Percentiles rank a stretch among this genome's conserved stretches.
phyloP scores from a whole-genome alignment of 345 rosid genomes.

The Bruguiera sexangula region DNA sequence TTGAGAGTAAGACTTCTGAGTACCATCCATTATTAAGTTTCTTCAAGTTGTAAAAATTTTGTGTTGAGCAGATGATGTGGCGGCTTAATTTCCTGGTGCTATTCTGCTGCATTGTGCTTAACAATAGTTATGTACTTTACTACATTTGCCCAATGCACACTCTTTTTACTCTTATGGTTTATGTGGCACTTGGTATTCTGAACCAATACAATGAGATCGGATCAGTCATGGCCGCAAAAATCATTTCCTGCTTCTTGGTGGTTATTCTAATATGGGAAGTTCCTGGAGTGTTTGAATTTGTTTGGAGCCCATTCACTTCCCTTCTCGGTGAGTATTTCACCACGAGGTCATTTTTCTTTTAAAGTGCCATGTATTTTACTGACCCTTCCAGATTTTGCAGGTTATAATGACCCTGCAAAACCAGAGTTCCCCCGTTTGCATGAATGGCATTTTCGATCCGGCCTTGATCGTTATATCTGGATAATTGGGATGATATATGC shows the following conservation, averaged over 20 bases:
- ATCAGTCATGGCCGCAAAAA: slow-evolving; percentile 68
- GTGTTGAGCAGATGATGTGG: slow-evolving; percentile 94
- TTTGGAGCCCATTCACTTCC: slow-evolving; percentile 92
- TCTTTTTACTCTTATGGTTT: slow-evolving; percentile 97
- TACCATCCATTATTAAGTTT: slow-evolving; percentile 16
- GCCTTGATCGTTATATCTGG: slow-evolving; percentile 99
- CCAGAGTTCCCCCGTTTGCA: slow-evolving; percentile 65
- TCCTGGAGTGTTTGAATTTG: slow-evolving; percentile 85
- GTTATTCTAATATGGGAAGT: slow-evolving; percentile 89
- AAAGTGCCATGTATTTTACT: slow-evolving; percentile 6
- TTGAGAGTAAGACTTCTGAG: not conserved
- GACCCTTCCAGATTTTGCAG: slow-evolving; percentile 44
- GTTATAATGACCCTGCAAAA: slow-evolving; percentile 87
- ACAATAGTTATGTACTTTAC: slow-evolving; percentile 87
- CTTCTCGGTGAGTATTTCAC: slow-evolving; percentile 63
- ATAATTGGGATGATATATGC: slow-evolving; percentile 98
- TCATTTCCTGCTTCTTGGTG: slow-evolving; percentile 72
- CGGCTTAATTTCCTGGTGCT: slow-evolving; percentile 93
- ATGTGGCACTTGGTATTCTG: slow-evolving; percentile 86
- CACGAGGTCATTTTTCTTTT: slow-evolving; percentile 16
- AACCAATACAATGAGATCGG: slow-evolving; percentile 87
- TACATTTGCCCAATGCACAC: slow-evolving; percentile 99
- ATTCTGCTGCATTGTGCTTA: slow-evolving; percentile 77
- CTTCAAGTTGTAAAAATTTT: slow-evolving; percentile 20
- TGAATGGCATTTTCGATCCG: slow-evolving; percentile 99